Base-by-base conservation (phyloP, 129 eudicot species). In the Rutidosis leptorrhynchoides region DNA sequence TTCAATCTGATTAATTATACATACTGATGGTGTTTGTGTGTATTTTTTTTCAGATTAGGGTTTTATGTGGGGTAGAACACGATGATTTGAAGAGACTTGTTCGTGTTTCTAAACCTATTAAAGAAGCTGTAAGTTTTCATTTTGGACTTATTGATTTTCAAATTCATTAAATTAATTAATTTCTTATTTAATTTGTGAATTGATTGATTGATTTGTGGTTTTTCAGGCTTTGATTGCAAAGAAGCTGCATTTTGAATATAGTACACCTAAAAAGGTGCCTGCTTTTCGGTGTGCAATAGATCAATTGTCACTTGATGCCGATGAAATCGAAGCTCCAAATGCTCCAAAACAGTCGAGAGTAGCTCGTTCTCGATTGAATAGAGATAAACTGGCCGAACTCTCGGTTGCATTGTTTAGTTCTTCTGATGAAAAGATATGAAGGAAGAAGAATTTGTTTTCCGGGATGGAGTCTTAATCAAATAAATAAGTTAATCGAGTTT, bases 51-150 rank as follows among this genome's bases (percentile, higher is more conserved):
- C 96, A 94, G 99, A 79, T 94, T 76, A 89, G 78, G 79, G 82
- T 94, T 26, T 40, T 94, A 40, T 94, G 95, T 78, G 96, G 99
- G 30, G 99, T 94, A 8, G 90, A 86, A 3, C 99, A 94, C 68
- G 95, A 86, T 73, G 99, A 94, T 82, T 68, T 94, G 76, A 86
- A 86, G 80, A 83, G 77, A 42, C 79, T 94, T 27, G 80, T 84
- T 59, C 76, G 65, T 23, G 99, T 94, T 26, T 94, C 96, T 1
- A 89, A 86, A 63, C 21, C 83, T 2, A 62, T 89, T 15, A 71
- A 82, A 62, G 99, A 89, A 70, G 99, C 93, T 78, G 99, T 94
- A 82, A 81, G 96, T 53, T 65, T 65, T 26, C 4, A 20, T 7
- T 71, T 8, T 1, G 4, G 0, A 25, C 48, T 58, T 67, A 16